Base-by-base conservation (phyloP, 495 filamentous ascomycete genomes). In the Penicillium silybi region DNA sequence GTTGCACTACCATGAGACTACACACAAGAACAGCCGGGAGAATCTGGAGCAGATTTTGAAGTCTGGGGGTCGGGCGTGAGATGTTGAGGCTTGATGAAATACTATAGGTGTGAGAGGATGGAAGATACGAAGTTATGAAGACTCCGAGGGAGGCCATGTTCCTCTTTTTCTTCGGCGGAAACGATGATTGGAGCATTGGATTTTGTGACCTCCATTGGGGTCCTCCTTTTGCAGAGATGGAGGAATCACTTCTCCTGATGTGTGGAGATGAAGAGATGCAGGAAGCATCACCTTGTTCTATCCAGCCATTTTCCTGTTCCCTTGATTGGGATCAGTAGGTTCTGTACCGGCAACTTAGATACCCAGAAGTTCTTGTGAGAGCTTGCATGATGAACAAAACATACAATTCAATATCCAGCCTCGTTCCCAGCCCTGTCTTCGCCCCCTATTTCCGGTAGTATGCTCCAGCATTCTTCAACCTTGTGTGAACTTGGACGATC, bases 1-100 rank as follows among this genome's bases (percentile, higher is more conserved):
- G 73, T 78, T 96, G 51, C 83, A 92, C 50, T 97, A 96, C 66
- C 81, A 96, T 8, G 95, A 98, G 75, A 93, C 86, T 50, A 97
- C 93, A 44, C 83, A 89, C 63, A 89, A 95, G 78, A 98, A 97
- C 60, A 93, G 90, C 65, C 80, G 85, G 57, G 84, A 90, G 59
- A 88, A 95, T 62, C 81, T 97, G 54, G 88, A 97, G 68, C 86
- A 87, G 68, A 89, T 98, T 45, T 75, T 92, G 52, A 82, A 80
- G 61, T 77, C 80, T 18, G 74, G 77, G 25, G 73, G 75, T 5
- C 62, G 58, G 46, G 59, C 62, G 15, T 73, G 62, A 72, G 42
- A 2, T 17, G 38, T 8, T 45, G 13, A n/a, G 13, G 17, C 25
- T 16, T 20, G 41, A 20, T 19, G 41, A 19, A 43, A 25, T 26